Conservation (phyloP, 179 eudicot genomes). For the Beta lomatogona region DNA sequence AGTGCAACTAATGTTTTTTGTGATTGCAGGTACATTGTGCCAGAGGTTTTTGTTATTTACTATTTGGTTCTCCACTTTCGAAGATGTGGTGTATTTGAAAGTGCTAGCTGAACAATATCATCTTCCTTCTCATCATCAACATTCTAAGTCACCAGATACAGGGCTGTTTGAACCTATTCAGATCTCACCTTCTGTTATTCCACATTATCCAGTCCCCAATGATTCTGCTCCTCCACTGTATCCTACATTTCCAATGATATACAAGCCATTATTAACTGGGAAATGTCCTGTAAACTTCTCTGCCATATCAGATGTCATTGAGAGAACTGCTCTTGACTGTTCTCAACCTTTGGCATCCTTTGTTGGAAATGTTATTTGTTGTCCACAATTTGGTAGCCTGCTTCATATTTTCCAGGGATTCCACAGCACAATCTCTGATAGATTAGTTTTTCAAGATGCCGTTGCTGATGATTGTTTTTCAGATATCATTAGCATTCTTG, state of each 20-base stretch:
- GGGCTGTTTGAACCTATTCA: constrained; percentile 74
- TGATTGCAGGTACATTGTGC: constrained; percentile 64
- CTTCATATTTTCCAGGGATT: constrained; percentile 82
- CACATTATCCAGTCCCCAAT: constrained; percentile 62
- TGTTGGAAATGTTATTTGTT: constrained; percentile 87
- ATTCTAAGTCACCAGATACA: constrained; percentile 53
- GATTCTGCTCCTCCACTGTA: constrained; percentile 71
- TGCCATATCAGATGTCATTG: constrained; percentile 67
- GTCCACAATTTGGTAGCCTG: constrained; percentile 85
- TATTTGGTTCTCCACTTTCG: constrained; percentile 52
- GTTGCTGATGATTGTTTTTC: constrained; percentile 80
- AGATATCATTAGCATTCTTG: constrained; percentile 77
- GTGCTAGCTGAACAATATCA: constrained; percentile 38
- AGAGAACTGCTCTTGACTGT: constrained; percentile 89
- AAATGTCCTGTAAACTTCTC: constrained; percentile 93
- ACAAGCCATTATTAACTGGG: constrained; percentile 81
- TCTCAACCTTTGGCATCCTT: constrained; percentile 61
- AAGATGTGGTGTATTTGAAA: constrained; percentile 43
- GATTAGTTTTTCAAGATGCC: constrained; percentile 58
- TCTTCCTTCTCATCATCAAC: constrained; percentile 42
- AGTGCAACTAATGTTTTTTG: background rate
- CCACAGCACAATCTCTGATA: constrained; percentile 58
- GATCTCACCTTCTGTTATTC: constrained; percentile 82
- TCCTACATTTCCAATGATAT: constrained; percentile 72
- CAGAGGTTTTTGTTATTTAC: constrained; percentile 49